phyloP scores from a whole-genome alignment of 169 alveolate species.

The Perkinsus marinus region DNA sequence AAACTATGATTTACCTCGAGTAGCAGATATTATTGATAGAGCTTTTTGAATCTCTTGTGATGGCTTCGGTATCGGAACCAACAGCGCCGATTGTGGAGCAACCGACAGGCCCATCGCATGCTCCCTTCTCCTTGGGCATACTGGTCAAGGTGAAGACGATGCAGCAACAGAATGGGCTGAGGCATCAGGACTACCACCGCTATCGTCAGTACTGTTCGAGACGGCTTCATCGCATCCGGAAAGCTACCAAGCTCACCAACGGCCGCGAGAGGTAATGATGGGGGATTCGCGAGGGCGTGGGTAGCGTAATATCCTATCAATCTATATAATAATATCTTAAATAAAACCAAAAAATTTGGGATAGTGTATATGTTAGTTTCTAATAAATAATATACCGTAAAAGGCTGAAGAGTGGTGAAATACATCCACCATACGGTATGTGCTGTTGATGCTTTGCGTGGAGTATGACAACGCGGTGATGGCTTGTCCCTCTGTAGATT shows the following conservation, averaged over 20 bases:
- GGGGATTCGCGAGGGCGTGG: background rate
- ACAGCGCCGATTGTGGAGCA: background rate
- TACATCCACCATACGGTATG: too few relatives aligned
- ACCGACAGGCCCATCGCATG: background rate
- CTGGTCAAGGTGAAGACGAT: background rate
- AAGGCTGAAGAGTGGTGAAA: too few relatives aligned
- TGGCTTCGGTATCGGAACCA: background rate
- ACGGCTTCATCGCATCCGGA: constrained; percentile 1
- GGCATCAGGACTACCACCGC: constrained; percentile 11
- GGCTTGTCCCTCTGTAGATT: background rate
- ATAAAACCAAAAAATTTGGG: too few relatives aligned
- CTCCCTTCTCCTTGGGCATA: background rate
- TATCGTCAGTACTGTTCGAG: constrained; percentile 13
- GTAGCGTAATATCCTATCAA: too few relatives aligned
- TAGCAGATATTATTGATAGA: background rate
- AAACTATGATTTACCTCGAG: background rate
- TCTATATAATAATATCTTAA: too few relatives aligned
- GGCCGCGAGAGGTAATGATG: background rate
- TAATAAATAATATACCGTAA: too few relatives aligned
- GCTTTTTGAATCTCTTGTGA: background rate
- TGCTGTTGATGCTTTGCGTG: too few relatives aligned
- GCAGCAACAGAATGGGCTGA: constrained; percentile 13
- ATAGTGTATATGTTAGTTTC: too few relatives aligned
- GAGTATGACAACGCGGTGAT: too few relatives aligned
- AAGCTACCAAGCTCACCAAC: background rate